Conservation (phyloP, 352 stramenopile genomes). For the Globisporangium ultimum region DNA sequence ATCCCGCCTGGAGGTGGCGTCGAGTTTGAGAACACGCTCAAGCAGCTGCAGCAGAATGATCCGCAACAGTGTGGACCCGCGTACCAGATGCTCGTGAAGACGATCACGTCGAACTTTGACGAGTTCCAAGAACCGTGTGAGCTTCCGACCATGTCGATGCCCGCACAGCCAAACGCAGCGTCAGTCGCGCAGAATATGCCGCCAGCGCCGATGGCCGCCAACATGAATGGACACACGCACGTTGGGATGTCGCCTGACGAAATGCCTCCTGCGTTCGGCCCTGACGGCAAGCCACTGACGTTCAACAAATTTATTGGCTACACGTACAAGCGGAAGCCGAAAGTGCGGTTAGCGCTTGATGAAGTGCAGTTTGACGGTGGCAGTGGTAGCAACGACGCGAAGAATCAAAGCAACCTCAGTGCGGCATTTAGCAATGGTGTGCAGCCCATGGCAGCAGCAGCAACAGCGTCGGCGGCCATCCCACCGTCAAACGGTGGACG, state of each 20-base stretch:
- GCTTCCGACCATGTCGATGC: conserved; percentile 23
- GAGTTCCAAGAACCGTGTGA: conserved; percentile 88
- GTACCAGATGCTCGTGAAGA: conserved; percentile 84
- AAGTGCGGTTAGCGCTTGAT: conserved; percentile 75
- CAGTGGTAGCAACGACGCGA: conserved; percentile 1
- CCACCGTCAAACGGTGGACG: neutral
- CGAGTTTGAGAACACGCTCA: conserved; percentile 88
- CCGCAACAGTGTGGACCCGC: conserved; percentile 28
- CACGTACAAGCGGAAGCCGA: conserved; percentile 88
- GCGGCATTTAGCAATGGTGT: no score
- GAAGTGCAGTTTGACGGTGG: conserved; percentile 61
- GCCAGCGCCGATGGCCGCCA: conserved; percentile 9
- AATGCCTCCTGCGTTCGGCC: conserved; percentile 40
- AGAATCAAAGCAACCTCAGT: neutral
- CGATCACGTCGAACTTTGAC: conserved; percentile 94
- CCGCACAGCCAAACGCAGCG: conserved; percentile 9
- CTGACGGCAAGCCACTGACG: conserved; percentile 77
- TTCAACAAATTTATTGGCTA: conserved; percentile 93
- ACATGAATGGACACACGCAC: conserved; percentile 9
- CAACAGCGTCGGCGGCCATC: neutral
- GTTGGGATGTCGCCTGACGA: conserved; percentile 16
- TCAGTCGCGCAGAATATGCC: conserved; percentile 4
- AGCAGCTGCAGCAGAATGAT: conserved; percentile 77
- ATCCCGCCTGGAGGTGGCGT: conserved; percentile 68
- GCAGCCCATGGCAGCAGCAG: neutral